Evolutionary conservation across 2,329 filamentous ascomycete genomes (phyloP).

Genomic region (Verticillium nubilum): DNA sequence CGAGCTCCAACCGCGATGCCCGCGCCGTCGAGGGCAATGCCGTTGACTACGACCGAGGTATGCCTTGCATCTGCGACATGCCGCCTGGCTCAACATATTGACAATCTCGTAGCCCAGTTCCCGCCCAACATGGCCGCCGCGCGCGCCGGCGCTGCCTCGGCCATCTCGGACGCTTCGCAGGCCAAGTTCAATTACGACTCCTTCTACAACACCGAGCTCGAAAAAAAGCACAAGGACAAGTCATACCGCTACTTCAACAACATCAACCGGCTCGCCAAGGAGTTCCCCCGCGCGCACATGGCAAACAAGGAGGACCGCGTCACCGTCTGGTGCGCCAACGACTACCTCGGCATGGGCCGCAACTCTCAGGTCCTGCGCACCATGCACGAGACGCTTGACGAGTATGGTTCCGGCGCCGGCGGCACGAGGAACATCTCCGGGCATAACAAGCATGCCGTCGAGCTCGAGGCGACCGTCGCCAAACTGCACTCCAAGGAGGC

Average conservation of each 20-base stretch:
- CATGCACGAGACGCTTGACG: conserved; percentile 94
- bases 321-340: conserved; percentile 98
- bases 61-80: not conserved
- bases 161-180: conserved; percentile 9
- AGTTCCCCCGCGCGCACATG: conserved; percentile 94
- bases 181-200: conserved; percentile 82
- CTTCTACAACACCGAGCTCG: conserved; percentile 83
- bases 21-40: conserved; percentile 63
- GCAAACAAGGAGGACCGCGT: conserved; percentile 76
- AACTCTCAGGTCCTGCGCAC: conserved; percentile 79
- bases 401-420: conserved; percentile 90
- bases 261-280: conserved; percentile 95
- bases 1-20: conserved; percentile 70
- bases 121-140: conserved; percentile 23
- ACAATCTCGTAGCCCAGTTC: conserved; percentile 32
- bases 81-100: too few species aligned
- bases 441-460: conserved; percentile 91
- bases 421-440: conserved; percentile 97
- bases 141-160: conserved; percentile 14
- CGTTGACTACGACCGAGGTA: conserved; percentile 23
- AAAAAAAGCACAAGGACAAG: conserved; percentile 99
- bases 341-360: conserved; percentile 96
- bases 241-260: conserved; percentile 99
- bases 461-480: conserved; percentile 74
- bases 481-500: conserved; percentile 88